Evolutionary conservation across 306 rosid genomes (phyloP).

Genomic region (Boehmeria nivea): DNA sequence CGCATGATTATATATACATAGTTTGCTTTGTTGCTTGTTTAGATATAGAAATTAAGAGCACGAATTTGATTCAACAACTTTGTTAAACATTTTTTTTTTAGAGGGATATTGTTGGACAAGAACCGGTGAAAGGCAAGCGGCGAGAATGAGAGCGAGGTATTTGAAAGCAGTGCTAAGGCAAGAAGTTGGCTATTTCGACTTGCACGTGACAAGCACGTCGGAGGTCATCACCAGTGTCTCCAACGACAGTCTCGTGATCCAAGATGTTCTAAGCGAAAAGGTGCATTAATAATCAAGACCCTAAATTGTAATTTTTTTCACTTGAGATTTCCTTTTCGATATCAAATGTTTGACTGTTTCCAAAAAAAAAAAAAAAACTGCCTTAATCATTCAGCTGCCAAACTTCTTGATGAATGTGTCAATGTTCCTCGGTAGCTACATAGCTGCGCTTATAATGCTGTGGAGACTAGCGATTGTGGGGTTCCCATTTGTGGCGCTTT

Average conservation of each 20-base stretch:
- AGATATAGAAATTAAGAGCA: no score
- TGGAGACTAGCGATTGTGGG: constrained; percentile 79
- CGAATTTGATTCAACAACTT: no score
- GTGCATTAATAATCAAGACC: constrained; percentile 21
- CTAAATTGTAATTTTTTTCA: no score
- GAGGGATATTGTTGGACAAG: constrained; percentile 99
- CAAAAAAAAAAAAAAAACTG: no score
- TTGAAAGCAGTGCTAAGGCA: constrained; percentile 80
- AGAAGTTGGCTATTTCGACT: constrained; percentile 85
- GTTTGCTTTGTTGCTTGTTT: no score
- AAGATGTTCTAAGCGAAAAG: constrained; percentile 87
- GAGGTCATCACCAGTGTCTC: constrained; percentile 86
- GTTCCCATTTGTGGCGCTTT: constrained; percentile 54
- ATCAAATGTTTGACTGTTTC: no score
- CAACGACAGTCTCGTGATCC: constrained; percentile 74
- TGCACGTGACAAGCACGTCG: constrained; percentile 80
- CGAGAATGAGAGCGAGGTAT: constrained; percentile 78
- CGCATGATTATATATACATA: no score
- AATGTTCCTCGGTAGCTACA: constrained; percentile 64
- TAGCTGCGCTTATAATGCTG: constrained; percentile 50
- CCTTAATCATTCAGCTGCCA: constrained; percentile 41
- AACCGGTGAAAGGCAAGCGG: constrained; percentile 90
- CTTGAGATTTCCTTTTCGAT: no score
- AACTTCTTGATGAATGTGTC: constrained; percentile 60
- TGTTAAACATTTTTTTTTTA: constrained; percentile 1